Evolutionary conservation across 176 grass and related monocot species (phyloP).

Genomic region (Secale cereale): DNA sequence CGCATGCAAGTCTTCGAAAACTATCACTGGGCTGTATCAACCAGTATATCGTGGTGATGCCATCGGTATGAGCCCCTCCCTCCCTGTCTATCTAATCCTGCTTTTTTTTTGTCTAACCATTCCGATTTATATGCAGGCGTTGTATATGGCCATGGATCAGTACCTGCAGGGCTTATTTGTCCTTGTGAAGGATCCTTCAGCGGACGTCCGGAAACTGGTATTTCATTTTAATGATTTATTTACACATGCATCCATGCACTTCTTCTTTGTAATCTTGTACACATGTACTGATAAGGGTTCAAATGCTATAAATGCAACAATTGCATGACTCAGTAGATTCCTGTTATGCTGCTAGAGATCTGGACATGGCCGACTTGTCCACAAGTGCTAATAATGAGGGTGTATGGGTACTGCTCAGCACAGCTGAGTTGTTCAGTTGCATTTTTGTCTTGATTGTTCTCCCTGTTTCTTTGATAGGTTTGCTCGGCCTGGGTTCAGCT

Average conservation of each 20-base stretch:
- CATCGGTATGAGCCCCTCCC: constrained; percentile 44
- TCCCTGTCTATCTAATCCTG: constrained; percentile 10
- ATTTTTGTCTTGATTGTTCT: background rate
- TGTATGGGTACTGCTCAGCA: background rate
- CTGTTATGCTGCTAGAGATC: background rate
- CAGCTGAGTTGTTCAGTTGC: background rate
- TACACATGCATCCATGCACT: background rate
- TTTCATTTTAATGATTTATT: background rate
- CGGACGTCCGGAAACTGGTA: constrained; percentile 96
- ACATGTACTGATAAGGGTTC: background rate
- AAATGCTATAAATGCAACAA: constrained; percentile 4
- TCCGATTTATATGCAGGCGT: constrained; percentile 44
- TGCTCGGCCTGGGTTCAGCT: constrained; percentile 96
- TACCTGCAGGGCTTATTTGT: constrained; percentile 93
- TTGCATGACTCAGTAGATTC: constrained; percentile 2
- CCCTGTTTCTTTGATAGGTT: constrained; percentile 53
- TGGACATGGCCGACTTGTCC: constrained; percentile 14
- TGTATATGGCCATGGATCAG: constrained; percentile 95
- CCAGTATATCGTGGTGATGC: constrained; percentile 93
- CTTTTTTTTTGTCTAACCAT: constrained; percentile 7
- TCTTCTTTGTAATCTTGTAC: constrained; percentile 25
- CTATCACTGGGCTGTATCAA: constrained; percentile 85
- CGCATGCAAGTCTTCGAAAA: constrained; percentile 79
- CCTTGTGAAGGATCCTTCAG: constrained; percentile 78
- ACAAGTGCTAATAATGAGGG: background rate